phyloP scores from a whole-genome alignment of 108 stramenopile species.

The Skeletonema grethae region DNA sequence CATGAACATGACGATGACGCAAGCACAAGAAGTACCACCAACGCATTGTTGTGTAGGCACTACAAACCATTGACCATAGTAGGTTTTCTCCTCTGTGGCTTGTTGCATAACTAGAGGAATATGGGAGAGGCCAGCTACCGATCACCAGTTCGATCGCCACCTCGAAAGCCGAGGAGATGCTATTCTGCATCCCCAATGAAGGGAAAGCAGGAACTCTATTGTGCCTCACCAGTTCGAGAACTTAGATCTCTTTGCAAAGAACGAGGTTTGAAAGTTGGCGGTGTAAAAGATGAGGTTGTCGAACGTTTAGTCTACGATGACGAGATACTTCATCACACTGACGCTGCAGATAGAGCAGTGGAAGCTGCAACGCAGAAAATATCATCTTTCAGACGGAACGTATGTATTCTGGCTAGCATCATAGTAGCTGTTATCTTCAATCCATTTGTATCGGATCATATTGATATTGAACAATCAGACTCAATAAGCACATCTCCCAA shows the following conservation, averaged over 20 bases:
- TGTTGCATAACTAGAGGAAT: too few species aligned
- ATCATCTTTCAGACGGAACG: not conserved
- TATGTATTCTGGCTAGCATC: not conserved
- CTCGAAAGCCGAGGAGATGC: not conserved
- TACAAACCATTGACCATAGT: too few species aligned
- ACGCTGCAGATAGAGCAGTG: not conserved
- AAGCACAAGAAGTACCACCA: too few species aligned
- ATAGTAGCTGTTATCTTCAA: not conserved
- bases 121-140: not conserved
- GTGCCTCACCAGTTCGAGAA: slow-evolving; percentile 12
- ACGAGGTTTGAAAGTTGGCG: slow-evolving; percentile 53
- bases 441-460: not conserved
- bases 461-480: not conserved
- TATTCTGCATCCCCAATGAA: not conserved
- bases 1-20: too few species aligned
- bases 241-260: slow-evolving; percentile 64
- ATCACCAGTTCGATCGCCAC: not conserved
- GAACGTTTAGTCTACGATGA: slow-evolving; percentile 45
- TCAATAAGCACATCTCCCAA: not conserved
- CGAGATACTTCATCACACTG: not conserved
- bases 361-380: not conserved
- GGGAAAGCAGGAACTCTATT: not conserved
- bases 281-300: slow-evolving; percentile 53
- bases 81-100: too few species aligned
- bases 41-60: too few species aligned